Evolutionary conservation across 805 yeast species (phyloP).

Genomic region (Priceomyces melissophilus): DNA sequence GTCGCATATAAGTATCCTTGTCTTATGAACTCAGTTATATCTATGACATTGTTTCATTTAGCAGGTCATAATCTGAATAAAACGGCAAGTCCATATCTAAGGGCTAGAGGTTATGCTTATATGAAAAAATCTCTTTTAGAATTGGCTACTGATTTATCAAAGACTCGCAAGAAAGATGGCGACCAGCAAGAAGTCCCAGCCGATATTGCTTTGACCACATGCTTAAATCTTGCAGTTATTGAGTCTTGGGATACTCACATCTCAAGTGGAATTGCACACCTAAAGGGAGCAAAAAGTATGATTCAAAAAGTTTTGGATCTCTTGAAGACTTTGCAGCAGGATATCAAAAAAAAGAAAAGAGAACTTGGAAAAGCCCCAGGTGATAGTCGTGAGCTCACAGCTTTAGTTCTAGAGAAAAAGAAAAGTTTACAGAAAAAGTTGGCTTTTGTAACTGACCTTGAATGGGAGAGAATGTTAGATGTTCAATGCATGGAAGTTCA

Average conservation of each 20-base stretch:
- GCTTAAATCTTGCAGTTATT: slow-evolving; percentile 59
- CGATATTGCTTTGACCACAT: slow-evolving; percentile 64
- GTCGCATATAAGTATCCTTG: slow-evolving; percentile 54
- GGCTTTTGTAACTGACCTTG: slow-evolving; percentile 28
- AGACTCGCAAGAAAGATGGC: slow-evolving; percentile 13
- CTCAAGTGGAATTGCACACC: slow-evolving; percentile 65
- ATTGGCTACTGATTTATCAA: slow-evolving; percentile 52
- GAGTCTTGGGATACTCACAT: slow-evolving; percentile 70
- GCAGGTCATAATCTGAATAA: slow-evolving; percentile 37
- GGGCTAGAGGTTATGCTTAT: slow-evolving; percentile 51
- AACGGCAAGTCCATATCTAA: slow-evolving; percentile 39
- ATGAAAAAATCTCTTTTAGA: slow-evolving; percentile 61
- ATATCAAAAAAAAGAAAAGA: slow-evolving; percentile 10
- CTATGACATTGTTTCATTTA: slow-evolving; percentile 63
- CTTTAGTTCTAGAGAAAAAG: slow-evolving; percentile 3
- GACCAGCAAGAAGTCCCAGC: slow-evolving; percentile 40
- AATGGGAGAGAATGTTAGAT: slow-evolving; percentile 28
- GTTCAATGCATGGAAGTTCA: slow-evolving; percentile 7
- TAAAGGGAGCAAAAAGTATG: slow-evolving; percentile 64
- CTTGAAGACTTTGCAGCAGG: slow-evolving; percentile 22
- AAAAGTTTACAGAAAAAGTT: slow-evolving; percentile 19
- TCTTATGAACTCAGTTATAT: slow-evolving; percentile 58
- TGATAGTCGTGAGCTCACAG: slow-evolving; percentile 7
- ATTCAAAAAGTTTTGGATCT: slow-evolving; percentile 43
- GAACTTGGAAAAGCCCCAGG: slow-evolving; percentile 9